Evolutionary conservation across 805 yeast species (phyloP).

Genomic region (Cyberlindnera misumaiensis): DNA sequence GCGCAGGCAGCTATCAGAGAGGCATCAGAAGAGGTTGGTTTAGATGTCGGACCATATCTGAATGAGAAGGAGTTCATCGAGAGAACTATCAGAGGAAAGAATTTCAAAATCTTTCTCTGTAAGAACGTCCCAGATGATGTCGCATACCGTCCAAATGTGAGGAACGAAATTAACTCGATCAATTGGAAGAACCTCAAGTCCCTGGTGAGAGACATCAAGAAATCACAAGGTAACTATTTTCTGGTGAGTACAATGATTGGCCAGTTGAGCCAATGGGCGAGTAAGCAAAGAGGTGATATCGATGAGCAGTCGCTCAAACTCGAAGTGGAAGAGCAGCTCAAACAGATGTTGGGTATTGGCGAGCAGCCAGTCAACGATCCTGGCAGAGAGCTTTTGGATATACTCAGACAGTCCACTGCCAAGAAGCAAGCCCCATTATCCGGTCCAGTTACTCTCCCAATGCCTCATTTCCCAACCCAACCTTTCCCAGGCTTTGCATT

Average conservation of each 20-base stretch:
- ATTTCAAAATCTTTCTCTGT: conserved; percentile 74
- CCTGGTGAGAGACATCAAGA: conserved; percentile 25
- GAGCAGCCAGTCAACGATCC: conserved; percentile 43
- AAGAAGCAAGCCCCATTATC: conserved; percentile 13
- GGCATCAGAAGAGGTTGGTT: conserved; percentile 89
- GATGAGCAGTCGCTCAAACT: conserved; percentile 54
- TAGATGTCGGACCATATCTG: conserved; percentile 64
- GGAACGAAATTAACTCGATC: conserved; percentile 82
- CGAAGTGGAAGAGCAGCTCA: conserved; percentile 60
- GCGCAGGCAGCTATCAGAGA: conserved; percentile 87
- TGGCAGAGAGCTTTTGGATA: conserved; percentile 68
- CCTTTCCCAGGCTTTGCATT: conserved; percentile 14
- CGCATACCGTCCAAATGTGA: conserved; percentile 70
- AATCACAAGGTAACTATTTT: conserved; percentile 27
- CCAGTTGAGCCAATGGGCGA: conserved; percentile 45
- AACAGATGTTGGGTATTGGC: conserved; percentile 54
- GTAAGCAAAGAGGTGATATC: conserved; percentile 39
- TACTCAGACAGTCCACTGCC: conserved; percentile 44
- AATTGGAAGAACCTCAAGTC: conserved; percentile 66
- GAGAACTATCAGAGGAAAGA: conserved; percentile 75
- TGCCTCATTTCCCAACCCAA: conserved; percentile 6
- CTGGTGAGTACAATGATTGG: conserved; percentile 34
- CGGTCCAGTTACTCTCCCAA: conserved; percentile 6
- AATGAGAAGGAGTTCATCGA: conserved; percentile 72
- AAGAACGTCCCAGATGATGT: conserved; percentile 72